phyloP scores from a whole-genome alignment of 148 eudicot genomes.

The Drosera capensis region DNA sequence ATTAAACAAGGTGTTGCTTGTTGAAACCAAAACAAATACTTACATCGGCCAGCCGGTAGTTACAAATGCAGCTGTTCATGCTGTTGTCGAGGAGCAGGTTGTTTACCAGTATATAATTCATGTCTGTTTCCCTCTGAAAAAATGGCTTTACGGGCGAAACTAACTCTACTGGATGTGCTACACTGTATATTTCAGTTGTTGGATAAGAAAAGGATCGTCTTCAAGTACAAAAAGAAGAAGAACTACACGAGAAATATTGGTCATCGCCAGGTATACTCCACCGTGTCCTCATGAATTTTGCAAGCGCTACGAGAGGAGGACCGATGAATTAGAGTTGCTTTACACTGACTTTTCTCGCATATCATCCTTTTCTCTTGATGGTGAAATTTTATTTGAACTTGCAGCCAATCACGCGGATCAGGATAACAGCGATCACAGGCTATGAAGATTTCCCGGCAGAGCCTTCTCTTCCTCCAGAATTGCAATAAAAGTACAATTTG shows the following conservation, averaged over 20 bases:
- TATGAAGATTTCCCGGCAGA: constrained; percentile 57
- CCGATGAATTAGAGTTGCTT: no score
- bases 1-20: constrained; percentile 81
- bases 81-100: constrained; percentile 94
- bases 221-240: constrained; percentile 87
- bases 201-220: constrained; percentile 73
- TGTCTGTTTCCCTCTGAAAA: no score
- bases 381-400: background rate
- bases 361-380: background rate
- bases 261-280: constrained; percentile 85
- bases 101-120: no score
- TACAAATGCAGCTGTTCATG: constrained; percentile 78
- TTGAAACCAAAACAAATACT: constrained; percentile 62
- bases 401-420: constrained; percentile 78
- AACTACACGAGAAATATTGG: constrained; percentile 82
- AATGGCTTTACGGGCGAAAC: no score
- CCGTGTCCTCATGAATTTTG: no score
- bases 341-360: no score
- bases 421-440: constrained; percentile 72
- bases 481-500: no score
- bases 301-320: no score
- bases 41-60: constrained; percentile 75
- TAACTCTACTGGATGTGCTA: background rate
- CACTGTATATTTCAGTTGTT: constrained; percentile 29
- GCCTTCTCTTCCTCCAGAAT: no score